These are phyloP conservation scores for Moricandia moricandioides DNA, from an alignment of 345 rosid genomes.

Conservation along the genomic window DNA sequence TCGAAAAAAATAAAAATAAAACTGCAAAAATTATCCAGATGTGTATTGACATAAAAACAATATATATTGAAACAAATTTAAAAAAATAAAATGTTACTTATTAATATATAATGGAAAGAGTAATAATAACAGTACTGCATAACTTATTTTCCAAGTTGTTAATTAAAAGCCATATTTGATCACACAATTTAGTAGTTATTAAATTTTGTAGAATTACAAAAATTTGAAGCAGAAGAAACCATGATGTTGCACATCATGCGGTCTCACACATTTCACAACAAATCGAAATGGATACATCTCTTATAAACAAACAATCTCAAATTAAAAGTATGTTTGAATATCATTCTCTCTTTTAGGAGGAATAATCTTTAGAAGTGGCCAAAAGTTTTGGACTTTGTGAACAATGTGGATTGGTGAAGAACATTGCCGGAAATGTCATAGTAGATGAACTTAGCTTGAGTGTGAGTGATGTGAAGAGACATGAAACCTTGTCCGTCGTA, in stretches of 20 bases:
- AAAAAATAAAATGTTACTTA: too few species aligned
- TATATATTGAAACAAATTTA: too few species aligned
- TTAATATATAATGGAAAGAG: too few species aligned
- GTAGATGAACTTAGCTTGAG: slow-evolving; percentile 31
- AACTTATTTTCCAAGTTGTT: neutral
- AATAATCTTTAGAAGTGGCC: neutral
- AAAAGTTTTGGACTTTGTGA: slow-evolving; percentile 24
- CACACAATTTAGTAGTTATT: neutral
- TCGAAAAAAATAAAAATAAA: too few species aligned
- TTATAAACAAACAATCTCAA: neutral
- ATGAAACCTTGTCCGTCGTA: too few species aligned
- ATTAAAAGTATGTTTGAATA: neutral
- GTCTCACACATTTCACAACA: neutral
- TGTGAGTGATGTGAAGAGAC: slow-evolving; percentile 28
- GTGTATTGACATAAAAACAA: too few species aligned
- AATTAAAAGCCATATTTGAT: neutral
- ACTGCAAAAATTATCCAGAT: too few species aligned
- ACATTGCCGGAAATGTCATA: slow-evolving; percentile 59
- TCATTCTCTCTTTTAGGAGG: neutral
- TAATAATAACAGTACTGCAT: too few species aligned
- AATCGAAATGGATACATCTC: neutral
- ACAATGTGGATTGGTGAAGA: slow-evolving; percentile 46
- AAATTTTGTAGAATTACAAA: neutral
- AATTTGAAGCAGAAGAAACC: neutral
- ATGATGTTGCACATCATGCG: neutral